A percentile compares a stretch with the other conserved stretches of the same genome.
These are phyloP conservation scores for Hyaloperonospora brassicae DNA, from an alignment of 352 stramenopile species.

Conservation along the genomic window DNA sequence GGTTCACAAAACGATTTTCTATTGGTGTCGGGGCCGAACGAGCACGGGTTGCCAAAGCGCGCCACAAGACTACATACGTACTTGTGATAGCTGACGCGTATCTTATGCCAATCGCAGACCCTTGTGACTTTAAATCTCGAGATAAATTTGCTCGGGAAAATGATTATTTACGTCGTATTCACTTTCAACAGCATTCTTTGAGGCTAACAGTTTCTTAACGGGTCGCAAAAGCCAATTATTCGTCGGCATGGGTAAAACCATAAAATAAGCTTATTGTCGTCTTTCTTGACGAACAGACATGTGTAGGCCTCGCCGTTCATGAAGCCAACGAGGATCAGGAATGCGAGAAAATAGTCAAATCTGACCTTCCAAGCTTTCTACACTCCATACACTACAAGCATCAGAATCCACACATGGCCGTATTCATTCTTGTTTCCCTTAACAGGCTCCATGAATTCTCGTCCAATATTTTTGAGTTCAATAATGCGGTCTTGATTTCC, in stretches of 20 bases:
- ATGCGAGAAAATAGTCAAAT: conserved; percentile 10
- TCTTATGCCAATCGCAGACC: no score
- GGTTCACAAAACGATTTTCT: not conserved
- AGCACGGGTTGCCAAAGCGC: no score
- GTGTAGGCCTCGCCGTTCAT: not conserved
- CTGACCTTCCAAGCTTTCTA: conserved; percentile 22
- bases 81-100: no score
- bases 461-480: not conserved
- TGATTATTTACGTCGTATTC: no score
- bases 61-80: no score
- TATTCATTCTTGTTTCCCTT: conserved; percentile 1
- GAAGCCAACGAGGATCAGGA: not conserved
- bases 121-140: no score
- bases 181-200: no score
- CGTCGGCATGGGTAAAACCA: no score
- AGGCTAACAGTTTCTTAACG: no score
- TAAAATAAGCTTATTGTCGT: not conserved
- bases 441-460: conserved; percentile 1
- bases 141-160: no score
- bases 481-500: not conserved
- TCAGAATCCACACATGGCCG: conserved; percentile 14
- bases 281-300: not conserved
- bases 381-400: conserved; percentile 23
- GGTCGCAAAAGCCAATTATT: no score
- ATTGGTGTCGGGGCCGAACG: no score